phyloP scores from a whole-genome alignment of 2,329 filamentous ascomycete species.

The Exserohilum rostratum region DNA sequence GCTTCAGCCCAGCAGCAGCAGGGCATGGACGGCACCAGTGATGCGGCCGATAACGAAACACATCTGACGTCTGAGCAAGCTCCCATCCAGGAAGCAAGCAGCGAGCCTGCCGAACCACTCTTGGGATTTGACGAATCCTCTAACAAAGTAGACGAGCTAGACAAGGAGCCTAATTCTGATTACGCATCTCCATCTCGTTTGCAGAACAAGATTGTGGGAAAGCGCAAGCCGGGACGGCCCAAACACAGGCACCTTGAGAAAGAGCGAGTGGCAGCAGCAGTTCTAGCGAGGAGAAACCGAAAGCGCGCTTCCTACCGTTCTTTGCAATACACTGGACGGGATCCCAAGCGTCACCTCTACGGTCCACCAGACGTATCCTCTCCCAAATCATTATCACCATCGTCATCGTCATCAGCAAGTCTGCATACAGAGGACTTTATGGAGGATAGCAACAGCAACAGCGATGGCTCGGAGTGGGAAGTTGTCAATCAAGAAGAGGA shows the following conservation, averaged over 20 bases:
- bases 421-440: neutral
- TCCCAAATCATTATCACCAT: neutral
- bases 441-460: neutral
- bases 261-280: neutral
- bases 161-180: no score
- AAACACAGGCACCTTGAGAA: neutral
- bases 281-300: neutral
- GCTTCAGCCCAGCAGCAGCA: neutral
- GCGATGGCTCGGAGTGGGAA: neutral
- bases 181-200: no score
- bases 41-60: neutral
- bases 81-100: neutral
- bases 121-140: neutral
- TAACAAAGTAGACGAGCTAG: neutral
- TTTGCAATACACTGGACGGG: neutral
- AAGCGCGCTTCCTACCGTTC: neutral
- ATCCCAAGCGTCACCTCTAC: constrained; percentile 3
- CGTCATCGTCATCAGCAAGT: neutral
- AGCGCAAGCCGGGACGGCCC: neutral
- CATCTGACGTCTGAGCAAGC: neutral
- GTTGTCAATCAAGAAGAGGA: no score
- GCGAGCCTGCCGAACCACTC: neutral
- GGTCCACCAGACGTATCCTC: neutral
- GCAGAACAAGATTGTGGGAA: no score
- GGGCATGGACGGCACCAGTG: no score